Conservation (phyloP, 176 grass and related monocot genomes). For the Oropetium thomaeum region DNA sequence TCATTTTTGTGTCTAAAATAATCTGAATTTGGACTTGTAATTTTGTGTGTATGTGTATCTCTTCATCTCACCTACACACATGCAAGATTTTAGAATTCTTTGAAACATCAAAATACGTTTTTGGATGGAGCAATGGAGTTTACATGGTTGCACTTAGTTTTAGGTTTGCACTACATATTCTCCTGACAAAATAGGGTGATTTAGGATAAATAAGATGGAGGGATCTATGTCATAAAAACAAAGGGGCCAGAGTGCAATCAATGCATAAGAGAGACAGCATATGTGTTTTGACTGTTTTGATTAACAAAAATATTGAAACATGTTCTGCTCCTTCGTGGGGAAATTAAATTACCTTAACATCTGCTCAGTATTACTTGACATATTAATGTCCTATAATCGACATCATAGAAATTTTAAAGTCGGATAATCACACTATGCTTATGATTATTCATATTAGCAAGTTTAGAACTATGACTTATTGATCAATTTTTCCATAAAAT, state of each 20-base stretch:
- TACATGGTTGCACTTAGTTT: too few relatives aligned
- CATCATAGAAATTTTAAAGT: not conserved
- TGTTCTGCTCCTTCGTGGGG: not conserved
- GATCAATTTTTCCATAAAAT: not conserved
- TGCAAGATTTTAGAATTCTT: too few relatives aligned
- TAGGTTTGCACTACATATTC: too few relatives aligned
- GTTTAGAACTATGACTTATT: not conserved
- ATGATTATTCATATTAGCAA: not conserved
- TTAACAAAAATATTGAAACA: conserved; percentile 2
- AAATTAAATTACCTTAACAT: not conserved
- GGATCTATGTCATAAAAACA: not conserved
- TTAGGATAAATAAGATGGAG: not conserved
- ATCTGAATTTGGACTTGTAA: too few relatives aligned
- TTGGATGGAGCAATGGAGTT: too few relatives aligned
- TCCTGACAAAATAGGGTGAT: not conserved
- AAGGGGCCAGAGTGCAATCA: not conserved
- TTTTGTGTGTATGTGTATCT: too few relatives aligned
- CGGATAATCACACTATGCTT: not conserved
- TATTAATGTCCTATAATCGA: not conserved
- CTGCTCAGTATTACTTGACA: not conserved
- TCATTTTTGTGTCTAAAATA: too few relatives aligned
- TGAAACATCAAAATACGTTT: too few relatives aligned
- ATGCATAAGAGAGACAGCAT: not conserved
- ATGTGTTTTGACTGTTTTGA: not conserved
- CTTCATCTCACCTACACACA: too few relatives aligned